Percentiles rank a stretch among this genome's conserved stretches.
Evolutionary conservation across 2,329 filamentous ascomycete genomes (phyloP).

Genomic region (Macroventuria anomochaeta): DNA sequence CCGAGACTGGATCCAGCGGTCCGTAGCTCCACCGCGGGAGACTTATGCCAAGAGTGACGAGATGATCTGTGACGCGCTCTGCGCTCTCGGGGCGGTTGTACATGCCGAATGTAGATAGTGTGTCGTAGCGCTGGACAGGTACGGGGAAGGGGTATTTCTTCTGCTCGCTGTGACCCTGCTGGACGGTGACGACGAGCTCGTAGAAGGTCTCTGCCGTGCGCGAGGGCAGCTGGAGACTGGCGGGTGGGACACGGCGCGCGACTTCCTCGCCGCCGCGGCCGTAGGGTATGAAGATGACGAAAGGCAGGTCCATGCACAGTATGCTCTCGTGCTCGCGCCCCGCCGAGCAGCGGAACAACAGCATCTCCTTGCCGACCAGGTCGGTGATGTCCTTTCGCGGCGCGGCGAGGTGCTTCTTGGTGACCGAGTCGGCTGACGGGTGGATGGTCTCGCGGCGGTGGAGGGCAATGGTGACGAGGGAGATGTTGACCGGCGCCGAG

Average conservation of each 20-base stretch:
- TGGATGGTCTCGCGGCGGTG: conserved; percentile 96
- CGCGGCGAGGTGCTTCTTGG: conserved; percentile 88
- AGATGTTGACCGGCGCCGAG: conserved; percentile 88
- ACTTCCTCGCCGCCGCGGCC: conserved; percentile 89
- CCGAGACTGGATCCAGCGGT: conserved; percentile 90
- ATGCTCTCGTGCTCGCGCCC: conserved; percentile 88
- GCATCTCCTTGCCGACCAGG: conserved; percentile 92
- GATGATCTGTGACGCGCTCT: conserved; percentile 83
- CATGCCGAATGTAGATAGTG: conserved; percentile 97
- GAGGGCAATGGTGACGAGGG: conserved; percentile 90
- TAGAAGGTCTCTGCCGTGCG: conserved; percentile 97
- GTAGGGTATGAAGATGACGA: conserved; percentile 96
- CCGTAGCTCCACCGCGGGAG: conserved; percentile 96
- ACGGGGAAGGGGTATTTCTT: conserved; percentile 92
- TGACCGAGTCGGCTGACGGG: conserved; percentile 90
- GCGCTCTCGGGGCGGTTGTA: conserved; percentile 95
- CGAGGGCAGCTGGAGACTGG: conserved; percentile 86
- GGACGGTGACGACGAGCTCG: conserved; percentile 93
- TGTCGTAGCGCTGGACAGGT: conserved; percentile 92
- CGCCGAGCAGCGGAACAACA: conserved; percentile 84
- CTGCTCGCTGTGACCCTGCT: conserved; percentile 85
- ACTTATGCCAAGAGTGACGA: conserved; percentile 90
- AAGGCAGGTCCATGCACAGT: conserved; percentile 94
- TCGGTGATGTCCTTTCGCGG: conserved; percentile 90
- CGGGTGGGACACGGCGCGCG: conserved; percentile 87